Percentiles rank a stretch among this genome's conserved stretches.
These are phyloP conservation scores for Fraxinus angustifolia DNA, from an alignment of 305 asterid species.

Conservation along the genomic window DNA sequence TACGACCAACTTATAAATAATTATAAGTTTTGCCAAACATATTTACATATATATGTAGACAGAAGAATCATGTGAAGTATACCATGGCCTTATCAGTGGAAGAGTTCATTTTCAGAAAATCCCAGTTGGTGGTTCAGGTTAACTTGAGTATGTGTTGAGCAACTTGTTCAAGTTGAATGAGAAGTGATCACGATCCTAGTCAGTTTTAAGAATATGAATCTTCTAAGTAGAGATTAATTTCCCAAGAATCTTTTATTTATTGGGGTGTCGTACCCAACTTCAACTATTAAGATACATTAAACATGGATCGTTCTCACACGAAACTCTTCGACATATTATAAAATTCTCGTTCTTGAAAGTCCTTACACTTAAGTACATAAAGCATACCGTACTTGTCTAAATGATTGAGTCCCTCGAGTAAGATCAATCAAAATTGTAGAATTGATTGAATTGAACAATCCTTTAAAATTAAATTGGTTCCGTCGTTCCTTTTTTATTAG, in stretches of 20 bases:
- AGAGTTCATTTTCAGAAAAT: background rate
- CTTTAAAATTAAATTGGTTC: background rate
- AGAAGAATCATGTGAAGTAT: background rate
- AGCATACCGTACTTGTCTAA: background rate
- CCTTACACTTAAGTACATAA: background rate
- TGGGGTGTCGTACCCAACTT: background rate
- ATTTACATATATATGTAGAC: background rate
- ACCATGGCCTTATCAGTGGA: background rate
- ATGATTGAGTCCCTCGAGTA: background rate
- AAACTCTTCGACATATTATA: background rate
- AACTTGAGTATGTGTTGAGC: background rate
- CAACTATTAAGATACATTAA: background rate
- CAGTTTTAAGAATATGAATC: background rate
- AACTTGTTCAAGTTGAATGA: background rate
- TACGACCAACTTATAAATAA: background rate
- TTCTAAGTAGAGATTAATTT: background rate
- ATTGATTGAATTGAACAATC: background rate
- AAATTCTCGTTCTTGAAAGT: background rate
- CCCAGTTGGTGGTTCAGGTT: background rate
- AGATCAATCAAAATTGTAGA: background rate
- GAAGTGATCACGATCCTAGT: background rate
- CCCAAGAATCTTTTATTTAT: background rate
- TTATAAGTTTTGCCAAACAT: background rate
- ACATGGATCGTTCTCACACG: background rate
- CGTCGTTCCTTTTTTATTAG: background rate